A percentile compares a stretch with the other conserved stretches of the same genome.
Conservation (phyloP, 2,329 filamentous ascomycete species). For the Conoideocrella luteorostrata region DNA sequence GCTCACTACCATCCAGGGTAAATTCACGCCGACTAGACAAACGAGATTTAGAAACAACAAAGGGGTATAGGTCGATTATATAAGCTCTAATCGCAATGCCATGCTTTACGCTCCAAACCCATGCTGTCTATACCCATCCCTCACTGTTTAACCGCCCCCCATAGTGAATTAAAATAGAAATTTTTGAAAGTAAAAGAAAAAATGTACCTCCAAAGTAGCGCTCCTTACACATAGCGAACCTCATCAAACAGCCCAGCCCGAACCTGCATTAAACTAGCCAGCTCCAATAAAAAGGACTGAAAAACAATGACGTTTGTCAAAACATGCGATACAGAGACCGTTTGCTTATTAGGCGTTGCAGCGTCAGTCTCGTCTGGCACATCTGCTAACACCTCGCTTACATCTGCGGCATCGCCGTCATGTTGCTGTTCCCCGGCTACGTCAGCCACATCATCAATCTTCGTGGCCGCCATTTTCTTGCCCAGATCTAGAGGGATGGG, state of each 20-base stretch:
- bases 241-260: slow-evolving; percentile 71
- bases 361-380: slow-evolving; percentile 14
- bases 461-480: slow-evolving; percentile 25
- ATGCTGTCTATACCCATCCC: background rate
- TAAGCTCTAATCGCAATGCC: background rate
- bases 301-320: slow-evolving; percentile 74
- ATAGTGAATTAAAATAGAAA: too few relatives aligned
- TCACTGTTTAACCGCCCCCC: background rate
- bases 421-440: slow-evolving; percentile 14
- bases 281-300: slow-evolving; percentile 73
- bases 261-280: slow-evolving; percentile 69
- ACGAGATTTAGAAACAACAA: background rate
- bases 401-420: background rate
- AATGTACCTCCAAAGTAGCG: too few relatives aligned
- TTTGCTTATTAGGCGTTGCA: slow-evolving; percentile 16
- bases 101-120: background rate
- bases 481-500: slow-evolving; percentile 37
- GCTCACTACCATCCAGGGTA: background rate
- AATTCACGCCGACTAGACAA: background rate
- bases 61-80: slow-evolving; percentile 5
- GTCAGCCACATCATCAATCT: slow-evolving; percentile 14
- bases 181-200: too few relatives aligned
- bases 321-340: slow-evolving; percentile 67
- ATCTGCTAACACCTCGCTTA: too few relatives aligned
- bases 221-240: slow-evolving; percentile 48